A percentile compares a stretch with the other conserved stretches of the same genome.
These are phyloP conservation scores for Penicillium sp. DNA, from an alignment of 2,329 filamentous ascomycete species.

Conservation along the genomic window DNA sequence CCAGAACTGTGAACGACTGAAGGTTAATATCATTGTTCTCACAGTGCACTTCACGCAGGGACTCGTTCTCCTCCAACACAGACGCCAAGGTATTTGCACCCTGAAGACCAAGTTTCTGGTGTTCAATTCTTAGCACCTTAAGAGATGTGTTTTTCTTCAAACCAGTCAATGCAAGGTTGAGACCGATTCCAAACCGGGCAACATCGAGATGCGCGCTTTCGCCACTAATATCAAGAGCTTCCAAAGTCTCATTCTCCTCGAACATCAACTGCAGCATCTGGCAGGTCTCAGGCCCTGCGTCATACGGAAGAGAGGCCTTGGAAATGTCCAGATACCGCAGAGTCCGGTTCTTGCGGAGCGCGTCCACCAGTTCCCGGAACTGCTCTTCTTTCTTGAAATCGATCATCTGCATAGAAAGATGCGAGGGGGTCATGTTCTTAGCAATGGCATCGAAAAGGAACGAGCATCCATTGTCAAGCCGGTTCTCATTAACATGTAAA, in stretches of 20 bases:
- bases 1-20: constrained; percentile 63
- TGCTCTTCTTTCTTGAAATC: constrained; percentile 62
- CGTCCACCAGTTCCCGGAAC: constrained; percentile 59
- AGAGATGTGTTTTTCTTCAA: constrained; percentile 60
- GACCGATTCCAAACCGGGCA: constrained; percentile 62
- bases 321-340: constrained; percentile 64
- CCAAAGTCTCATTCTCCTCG: constrained; percentile 60
- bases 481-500: constrained; percentile 61
- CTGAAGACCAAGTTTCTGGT: constrained; percentile 64
- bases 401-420: constrained; percentile 62
- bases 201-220: constrained; percentile 67
- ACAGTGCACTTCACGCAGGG: constrained; percentile 61
- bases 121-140: constrained; percentile 58
- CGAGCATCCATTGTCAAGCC: constrained; percentile 42
- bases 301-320: constrained; percentile 63
- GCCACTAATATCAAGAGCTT: constrained; percentile 65
- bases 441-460: constrained; percentile 43
- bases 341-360: constrained; percentile 58
- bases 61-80: constrained; percentile 60
- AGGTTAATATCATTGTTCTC: constrained; percentile 67
- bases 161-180: constrained; percentile 61
- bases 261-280: constrained; percentile 60
- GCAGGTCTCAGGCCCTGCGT: constrained; percentile 63
- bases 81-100: constrained; percentile 65
- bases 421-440: constrained; percentile 55